Conservation (phyloP, 1,284 basidiomycete species). For the Cystobasidium sp. region DNA sequence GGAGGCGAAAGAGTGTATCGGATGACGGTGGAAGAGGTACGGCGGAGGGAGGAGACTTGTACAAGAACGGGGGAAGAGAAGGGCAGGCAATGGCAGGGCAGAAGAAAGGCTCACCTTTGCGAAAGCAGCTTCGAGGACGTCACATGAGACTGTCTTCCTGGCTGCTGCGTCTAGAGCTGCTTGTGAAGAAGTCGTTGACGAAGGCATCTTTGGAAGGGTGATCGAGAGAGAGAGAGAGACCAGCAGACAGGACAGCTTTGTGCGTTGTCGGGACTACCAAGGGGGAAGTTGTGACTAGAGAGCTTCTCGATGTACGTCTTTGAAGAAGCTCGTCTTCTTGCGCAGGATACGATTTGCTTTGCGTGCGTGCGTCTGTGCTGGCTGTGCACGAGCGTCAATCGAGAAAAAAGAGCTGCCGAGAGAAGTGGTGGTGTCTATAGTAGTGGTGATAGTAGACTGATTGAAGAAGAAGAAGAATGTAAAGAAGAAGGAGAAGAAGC, state of each 20-base stretch:
- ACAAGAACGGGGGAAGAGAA: neutral
- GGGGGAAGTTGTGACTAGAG: neutral
- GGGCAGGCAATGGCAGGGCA: neutral
- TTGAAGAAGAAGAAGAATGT: constrained; percentile 5
- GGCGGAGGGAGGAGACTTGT: neutral
- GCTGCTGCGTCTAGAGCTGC: constrained; percentile 17
- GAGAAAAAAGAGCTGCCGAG: neutral
- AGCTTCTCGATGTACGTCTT: neutral
- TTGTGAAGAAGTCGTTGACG: neutral
- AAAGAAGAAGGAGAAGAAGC: constrained; percentile 10
- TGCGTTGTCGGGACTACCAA: neutral
- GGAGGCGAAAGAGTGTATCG: neutral
- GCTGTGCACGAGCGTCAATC: too few species aligned
- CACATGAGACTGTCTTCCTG: constrained; percentile 41
- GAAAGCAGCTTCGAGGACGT: constrained; percentile 27
- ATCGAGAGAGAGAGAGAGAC: neutral
- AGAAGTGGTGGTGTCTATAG: neutral
- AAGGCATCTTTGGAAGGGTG: neutral
- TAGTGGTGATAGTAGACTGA: neutral
- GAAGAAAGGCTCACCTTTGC: constrained; percentile 29
- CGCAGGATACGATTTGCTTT: too few species aligned
- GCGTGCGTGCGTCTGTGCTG: too few species aligned
- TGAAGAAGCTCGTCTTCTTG: too few species aligned
- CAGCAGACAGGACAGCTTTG: neutral
- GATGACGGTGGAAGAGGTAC: neutral